Conservation (phyloP, 2,329 filamentous ascomycete genomes). For the Cladophialophora chaetospira region DNA sequence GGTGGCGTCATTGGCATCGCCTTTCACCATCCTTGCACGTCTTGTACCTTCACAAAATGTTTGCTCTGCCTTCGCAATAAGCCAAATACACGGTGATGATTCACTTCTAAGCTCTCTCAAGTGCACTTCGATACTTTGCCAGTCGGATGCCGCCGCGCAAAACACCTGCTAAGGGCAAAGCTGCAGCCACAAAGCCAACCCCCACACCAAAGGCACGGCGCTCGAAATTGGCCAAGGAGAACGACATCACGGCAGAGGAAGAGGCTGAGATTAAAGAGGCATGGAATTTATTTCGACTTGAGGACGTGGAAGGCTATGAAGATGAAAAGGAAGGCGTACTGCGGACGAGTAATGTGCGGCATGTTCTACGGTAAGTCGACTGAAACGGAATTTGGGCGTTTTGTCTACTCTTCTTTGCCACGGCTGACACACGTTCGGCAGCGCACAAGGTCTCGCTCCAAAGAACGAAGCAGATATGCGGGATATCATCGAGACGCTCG, state of each 20-base stretch:
- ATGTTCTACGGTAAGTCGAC: constrained; percentile 67
- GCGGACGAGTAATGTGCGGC: constrained; percentile 66
- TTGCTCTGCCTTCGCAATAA: too few species aligned
- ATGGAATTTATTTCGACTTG: constrained; percentile 72
- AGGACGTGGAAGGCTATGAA: constrained; percentile 59
- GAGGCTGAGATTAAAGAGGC: constrained; percentile 91
- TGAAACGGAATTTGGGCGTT: not conserved
- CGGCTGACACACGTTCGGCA: constrained; percentile 40
- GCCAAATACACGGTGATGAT: too few species aligned
- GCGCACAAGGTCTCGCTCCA: constrained; percentile 78
- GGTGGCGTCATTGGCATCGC: constrained; percentile 22
- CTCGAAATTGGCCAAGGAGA: constrained; percentile 89
- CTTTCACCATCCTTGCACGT: not conserved
- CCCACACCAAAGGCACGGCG: constrained; percentile 56
- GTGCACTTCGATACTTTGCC: not conserved
- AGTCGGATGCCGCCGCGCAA: constrained; percentile 22
- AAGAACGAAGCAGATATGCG: constrained; percentile 64
- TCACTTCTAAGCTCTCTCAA: too few species aligned
- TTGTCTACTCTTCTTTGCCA: not conserved
- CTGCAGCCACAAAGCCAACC: constrained; percentile 5
- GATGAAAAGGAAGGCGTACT: constrained; percentile 74
- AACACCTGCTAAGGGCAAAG: constrained; percentile 36
- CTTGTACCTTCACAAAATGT: too few species aligned
- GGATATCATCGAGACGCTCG: constrained; percentile 77
- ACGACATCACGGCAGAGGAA: constrained; percentile 80